Evolutionary conservation across 2,329 filamentous ascomycete species (phyloP), one percentile per base, ranked within the genome.

Genomic region (Alternaria triticimaculans): DNA sequence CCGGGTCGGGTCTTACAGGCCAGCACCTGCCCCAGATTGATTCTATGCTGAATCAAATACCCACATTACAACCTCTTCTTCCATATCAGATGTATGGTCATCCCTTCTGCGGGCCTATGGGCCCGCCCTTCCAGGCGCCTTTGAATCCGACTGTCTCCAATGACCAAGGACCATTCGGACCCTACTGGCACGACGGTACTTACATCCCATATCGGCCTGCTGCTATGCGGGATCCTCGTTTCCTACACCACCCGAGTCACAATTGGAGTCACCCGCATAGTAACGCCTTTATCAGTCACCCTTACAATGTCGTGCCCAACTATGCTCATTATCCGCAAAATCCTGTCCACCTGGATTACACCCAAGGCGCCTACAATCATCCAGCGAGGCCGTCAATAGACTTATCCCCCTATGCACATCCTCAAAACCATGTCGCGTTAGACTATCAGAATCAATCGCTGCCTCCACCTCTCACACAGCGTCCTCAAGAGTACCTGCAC

Each of bases 1-100:
- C 73, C 11, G 77, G 77, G 5, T 78, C 77, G 26, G 76, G 76
- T 21, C 71, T 74, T 8, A 63, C 64, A 48, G 80, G 79, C 12
- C 77, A 84, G 59, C 82, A 84, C 64, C 75, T 82, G 10, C 83
- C 84, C 4, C 86, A 86, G 56, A 84, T 89, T 67, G 88, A 90
- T 72, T 90, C 88, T 6, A 82, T 89, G 76, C 80, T 90, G 58
- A 85, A 88, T 60, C 88, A 90, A 74, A 84, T 84, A 62, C 81
- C 86, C 6, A 81, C 89, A 14, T 87, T 90, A 51, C 86, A 88
- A 28, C 72, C 72, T 37, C 74, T 76, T 41, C 82, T 87, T 62
- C 88, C 89, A 55, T 85, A 86, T 67, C 84, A 83, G 59, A 73
- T 79, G 65, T 80, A 79, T 50, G 76, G 74, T 6, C 72, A 75